Base-by-base conservation (phyloP, 2,329 filamentous ascomycete genomes). In the Monosporascus cannonballus region DNA sequence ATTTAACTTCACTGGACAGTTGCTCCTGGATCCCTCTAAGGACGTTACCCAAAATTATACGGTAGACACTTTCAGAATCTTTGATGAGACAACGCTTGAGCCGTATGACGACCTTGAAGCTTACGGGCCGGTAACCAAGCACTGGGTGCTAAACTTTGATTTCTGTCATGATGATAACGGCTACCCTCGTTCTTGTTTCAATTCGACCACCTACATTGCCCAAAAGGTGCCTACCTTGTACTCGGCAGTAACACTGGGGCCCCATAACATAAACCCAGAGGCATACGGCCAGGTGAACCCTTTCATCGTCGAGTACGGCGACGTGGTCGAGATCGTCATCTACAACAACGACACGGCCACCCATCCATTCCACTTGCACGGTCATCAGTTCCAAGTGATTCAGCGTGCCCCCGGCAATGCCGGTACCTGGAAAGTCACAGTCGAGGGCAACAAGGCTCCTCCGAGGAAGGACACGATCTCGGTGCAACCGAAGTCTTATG, bases 171-270 rank as follows among this genome's bases (percentile, higher is more conserved):
- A 89, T 44, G 72, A 68, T 27, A 80, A 89, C 58, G 83, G 82
- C 7, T 78, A 80, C 30, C 78, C 77, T 53, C 86, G 88, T 27
- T 76, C 77, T 11, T 81, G 74, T 62, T 74, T 85, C 68, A 90
- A 89, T 68, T 79, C 81, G 58, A 69, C 83, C 45, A 85, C 85
- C 6, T 90, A 88, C 63, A 77, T 86, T n/a, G 56, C 66, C 7
- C 86, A 86, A 49, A 80, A 83, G 61, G 86, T 90, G 0, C 87
- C 87, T 0, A 82, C 84, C 0, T 72, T 92, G 6, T 91, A 89
- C 74, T 85, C 84, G 3, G 86, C 78, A n/a, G 75, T 87, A 3
- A 83, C 83, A 0, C 71, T 79, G 1, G 79, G 78, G 4, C 60
- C 67, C 1, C 59, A 69, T 61, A 76, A 76, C 62, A 69, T 66